Evolutionary conservation across 225 moss, liverwort and hornwort genomes (phyloP), one percentile per base, ranked within the genome.

Genomic region (Antitrichia curtipendula): DNA sequence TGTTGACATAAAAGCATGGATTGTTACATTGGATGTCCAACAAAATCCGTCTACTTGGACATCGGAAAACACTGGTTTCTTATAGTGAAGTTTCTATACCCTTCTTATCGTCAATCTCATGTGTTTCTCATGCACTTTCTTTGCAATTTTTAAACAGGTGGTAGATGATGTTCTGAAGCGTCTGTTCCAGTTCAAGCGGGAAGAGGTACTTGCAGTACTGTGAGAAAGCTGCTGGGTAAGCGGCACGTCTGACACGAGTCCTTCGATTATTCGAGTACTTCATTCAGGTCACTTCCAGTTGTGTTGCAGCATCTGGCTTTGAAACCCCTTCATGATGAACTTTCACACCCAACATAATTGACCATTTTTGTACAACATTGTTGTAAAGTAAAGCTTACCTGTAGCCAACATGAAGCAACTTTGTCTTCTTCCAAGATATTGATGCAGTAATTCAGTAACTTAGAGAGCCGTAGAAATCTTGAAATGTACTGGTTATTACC

Each of bases 91-190:
- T 63, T 58, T 75, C 20, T 65, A 16, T 28, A 14, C 75, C 50
- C 63, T n/a, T 40, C 62, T 73, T 34, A 11, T 58, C 40, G 80
- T 16, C 53, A 52, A 40, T 71, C 61, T 79, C 65, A 47, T 62
- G 58, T 78, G 5, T 82, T 82, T 82, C 82, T 85, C 58, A 90
- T 78, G 43, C 60, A 11, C 52, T 87, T 22, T 73, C 62, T 40
- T 78, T 45, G 74, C 71, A 23, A 58, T 84, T 54, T 49, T 61
- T 64, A 4, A 84, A 81, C 87, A 90, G 92, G 92, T 92, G 64
- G 90, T 92, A 27, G 90, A 90, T 82, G 92, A 92, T 60, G 90
- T 92, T 69, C 64, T 92, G 65, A 87, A 92, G 73, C 86, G 79
- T 27, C 81, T 92, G n/a, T 92, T 92, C 38, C n/a, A 89, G 56